phyloP scores from a whole-genome alignment of 495 filamentous ascomycete genomes.

The Penicillium macrosclerotiorum region DNA sequence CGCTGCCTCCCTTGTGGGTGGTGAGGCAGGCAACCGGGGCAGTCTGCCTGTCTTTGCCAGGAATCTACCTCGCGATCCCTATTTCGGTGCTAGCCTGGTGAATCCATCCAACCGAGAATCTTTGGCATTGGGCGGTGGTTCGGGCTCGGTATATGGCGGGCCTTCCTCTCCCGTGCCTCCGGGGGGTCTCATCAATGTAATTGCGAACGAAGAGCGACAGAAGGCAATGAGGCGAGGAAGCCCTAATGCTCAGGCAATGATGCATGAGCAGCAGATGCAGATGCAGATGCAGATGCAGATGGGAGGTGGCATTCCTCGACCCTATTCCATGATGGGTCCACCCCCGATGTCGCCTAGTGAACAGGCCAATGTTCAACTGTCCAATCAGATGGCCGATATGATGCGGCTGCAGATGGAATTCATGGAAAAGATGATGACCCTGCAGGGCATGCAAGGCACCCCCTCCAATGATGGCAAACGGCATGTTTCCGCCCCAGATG shows the following conservation, averaged over 20 bases:
- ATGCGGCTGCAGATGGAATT: conserved; percentile 94
- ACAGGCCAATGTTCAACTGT: conserved; percentile 78
- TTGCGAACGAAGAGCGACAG: conserved; percentile 78
- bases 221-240: conserved; percentile 76
- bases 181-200: conserved; percentile 87
- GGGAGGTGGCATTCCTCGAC: conserved; percentile 37
- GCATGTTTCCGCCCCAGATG: conserved; percentile 15
- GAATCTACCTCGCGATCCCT: conserved; percentile 84
- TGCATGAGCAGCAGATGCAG: too few species aligned
- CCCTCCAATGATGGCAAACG: conserved; percentile 17
- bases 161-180: conserved; percentile 44
- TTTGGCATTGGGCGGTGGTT: conserved; percentile 62
- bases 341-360: conserved; percentile 53
- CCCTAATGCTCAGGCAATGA: conserved; percentile 61
- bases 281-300: conserved; percentile 22
- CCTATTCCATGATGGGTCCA: conserved; percentile 43
- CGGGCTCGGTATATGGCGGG: conserved; percentile 55
- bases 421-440: conserved; percentile 75
- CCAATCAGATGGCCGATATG: conserved; percentile 83
- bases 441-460: conserved; percentile 47
- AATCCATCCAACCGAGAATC: conserved; percentile 74
- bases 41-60: conserved; percentile 81
- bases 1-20: conserved; percentile 41
- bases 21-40: conserved; percentile 41
- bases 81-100: conserved; percentile 78